Base-by-base conservation (phyloP, 768 basidiomycete genomes). In the Coprinopsis sp. region DNA sequence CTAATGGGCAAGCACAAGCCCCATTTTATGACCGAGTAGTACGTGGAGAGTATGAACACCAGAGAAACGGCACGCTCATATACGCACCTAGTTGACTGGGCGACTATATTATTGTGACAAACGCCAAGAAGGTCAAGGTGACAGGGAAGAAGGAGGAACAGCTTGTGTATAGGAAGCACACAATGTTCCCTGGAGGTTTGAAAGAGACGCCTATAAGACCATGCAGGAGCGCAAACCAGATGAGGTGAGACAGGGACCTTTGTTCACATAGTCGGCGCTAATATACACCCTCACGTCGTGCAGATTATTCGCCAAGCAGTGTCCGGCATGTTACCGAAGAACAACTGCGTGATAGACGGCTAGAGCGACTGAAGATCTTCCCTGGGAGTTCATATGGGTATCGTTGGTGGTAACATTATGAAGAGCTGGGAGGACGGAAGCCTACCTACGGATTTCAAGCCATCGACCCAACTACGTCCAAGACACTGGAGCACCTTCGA, bases 1-100 rank as follows among this genome's bases (percentile, higher is more conserved):
- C 76, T 99, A 37, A 97, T 97, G 95, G 96, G 95, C 60, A 99
- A 98, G 69, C 93, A 98, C 66, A 99, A 98, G 62, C 94, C n/a
- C n/a, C 95, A 5, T 91, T 94, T 31, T 98, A 90, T 58, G 92
- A 98, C 67, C 91, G 8, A 78, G 85, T 54, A 80, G 95, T 92
- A 51, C 49, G 85, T 69, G 6, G 31, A 25, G 11, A 49, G 23
- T 4, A 13, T 18, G 12, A 22, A 30, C 11, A 14, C 14, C 25
- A 19, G 27, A 6, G 38, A 22, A 23, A 30, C 24, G 43, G 11
- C 5, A 16, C n/a, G 37, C 3, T 47, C 14, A 47, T 12, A 27
- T 13, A 11, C 27, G 13, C 23, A 24, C 43, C 13, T 51, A 96
- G 95, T 88, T 54, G 96, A 99, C 67, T 93, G 91, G 96, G 96